A percentile compares a stretch with the other conserved stretches of the same genome.
phyloP scores from a whole-genome alignment of 495 filamentous ascomycete species.

The Podospora sp. region DNA sequence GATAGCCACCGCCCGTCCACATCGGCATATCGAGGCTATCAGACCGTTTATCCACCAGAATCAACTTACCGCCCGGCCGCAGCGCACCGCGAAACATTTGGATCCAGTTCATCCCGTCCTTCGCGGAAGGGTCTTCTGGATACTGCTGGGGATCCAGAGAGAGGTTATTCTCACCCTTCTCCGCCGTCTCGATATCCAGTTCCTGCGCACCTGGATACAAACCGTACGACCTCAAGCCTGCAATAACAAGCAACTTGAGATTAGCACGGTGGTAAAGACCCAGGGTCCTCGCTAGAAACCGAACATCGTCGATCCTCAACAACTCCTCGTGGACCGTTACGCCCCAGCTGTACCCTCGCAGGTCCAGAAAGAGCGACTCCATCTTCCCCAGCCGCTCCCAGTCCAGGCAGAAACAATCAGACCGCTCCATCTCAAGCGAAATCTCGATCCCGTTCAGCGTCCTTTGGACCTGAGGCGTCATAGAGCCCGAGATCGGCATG shows the following conservation, averaged over 20 bases:
- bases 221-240: constrained; percentile 20
- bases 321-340: not conserved
- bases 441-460: not conserved
- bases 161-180: too few species aligned
- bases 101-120: constrained; percentile 18
- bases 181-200: constrained; percentile 4
- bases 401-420: constrained; percentile 14
- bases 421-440: constrained; percentile 13
- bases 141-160: not conserved
- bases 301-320: not conserved
- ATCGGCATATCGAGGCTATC: not conserved
- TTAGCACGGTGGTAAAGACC: not conserved
- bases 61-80: constrained; percentile 27
- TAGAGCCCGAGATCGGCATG: not conserved
- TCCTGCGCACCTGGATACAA: not conserved
- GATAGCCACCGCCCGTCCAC: not conserved
- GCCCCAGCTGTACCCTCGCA: constrained; percentile 11
- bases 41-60: constrained; percentile 21
- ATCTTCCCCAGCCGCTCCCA: constrained; percentile 18
- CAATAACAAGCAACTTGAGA: constrained; percentile 25
- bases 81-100: constrained; percentile 20
- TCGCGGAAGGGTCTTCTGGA: not conserved
- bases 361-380: constrained; percentile 28
- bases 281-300: constrained; percentile 10
- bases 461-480: not conserved